Percentiles rank a stretch among this genome's conserved stretches.
Evolutionary conservation across 1,284 basidiomycete genomes (phyloP).

Genomic region (Ustilago bromivora): DNA sequence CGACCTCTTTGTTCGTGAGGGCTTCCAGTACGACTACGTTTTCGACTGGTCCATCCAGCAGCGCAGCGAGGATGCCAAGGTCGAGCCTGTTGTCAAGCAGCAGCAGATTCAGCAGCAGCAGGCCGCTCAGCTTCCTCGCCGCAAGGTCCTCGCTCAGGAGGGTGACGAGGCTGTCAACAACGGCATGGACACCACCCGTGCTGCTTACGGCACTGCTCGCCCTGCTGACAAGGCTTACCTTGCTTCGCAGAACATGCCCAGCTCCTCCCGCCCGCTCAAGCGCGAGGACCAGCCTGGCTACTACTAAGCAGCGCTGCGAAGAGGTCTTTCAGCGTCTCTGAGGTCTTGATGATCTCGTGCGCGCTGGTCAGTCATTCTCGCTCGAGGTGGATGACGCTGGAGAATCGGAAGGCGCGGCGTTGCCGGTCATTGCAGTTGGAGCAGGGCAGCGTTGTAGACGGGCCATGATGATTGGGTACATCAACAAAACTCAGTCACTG

Average conservation of each 20-base stretch:
- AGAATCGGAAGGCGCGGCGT: slow-evolving; percentile 1
- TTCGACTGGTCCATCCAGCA: slow-evolving; percentile 70
- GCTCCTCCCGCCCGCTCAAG: slow-evolving; percentile 48
- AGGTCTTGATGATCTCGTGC: not conserved
- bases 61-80: slow-evolving; percentile 59
- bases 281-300: slow-evolving; percentile 54
- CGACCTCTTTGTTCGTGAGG: slow-evolving; percentile 70
- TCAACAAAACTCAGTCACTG: not conserved
- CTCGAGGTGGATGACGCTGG: slow-evolving; percentile 1
- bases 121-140: slow-evolving; percentile 63
- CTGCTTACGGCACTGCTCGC: slow-evolving; percentile 50
- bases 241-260: slow-evolving; percentile 46
- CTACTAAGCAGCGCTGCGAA: slow-evolving; percentile 36
- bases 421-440: not conserved
- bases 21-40: slow-evolving; percentile 70
- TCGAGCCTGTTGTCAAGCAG: slow-evolving; percentile 53
- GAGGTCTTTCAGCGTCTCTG: slow-evolving; percentile 1
- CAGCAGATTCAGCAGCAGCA: slow-evolving; percentile 48
- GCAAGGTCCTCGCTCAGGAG: slow-evolving; percentile 66
- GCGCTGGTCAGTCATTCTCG: slow-evolving; percentile 8
- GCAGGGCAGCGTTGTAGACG: not conserved
- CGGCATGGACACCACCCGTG: slow-evolving; percentile 58
- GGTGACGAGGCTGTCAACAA: slow-evolving; percentile 49
- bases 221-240: slow-evolving; percentile 54
- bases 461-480: not conserved